These are phyloP conservation scores for Acidiella bohemica DNA, from an alignment of 495 filamentous ascomycete genomes.

Conservation along the genomic window DNA sequence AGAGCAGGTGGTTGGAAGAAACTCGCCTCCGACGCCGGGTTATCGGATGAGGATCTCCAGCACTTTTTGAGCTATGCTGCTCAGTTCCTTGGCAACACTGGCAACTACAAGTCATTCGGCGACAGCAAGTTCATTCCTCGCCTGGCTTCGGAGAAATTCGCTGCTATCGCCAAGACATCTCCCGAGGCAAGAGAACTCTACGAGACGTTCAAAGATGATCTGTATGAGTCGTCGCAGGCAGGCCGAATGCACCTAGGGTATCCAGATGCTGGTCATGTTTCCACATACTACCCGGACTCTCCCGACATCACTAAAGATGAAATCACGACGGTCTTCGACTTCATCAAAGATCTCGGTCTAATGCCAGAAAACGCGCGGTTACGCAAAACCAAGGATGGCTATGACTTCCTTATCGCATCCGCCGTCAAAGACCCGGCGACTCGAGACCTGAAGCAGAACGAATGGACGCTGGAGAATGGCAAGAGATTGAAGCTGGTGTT, in stretches of 20 bases:
- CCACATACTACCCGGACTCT: conserved; percentile 78
- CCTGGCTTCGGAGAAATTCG: conserved; percentile 49
- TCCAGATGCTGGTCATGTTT: conserved; percentile 67
- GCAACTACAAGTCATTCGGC: conserved; percentile 95
- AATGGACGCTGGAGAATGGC: conserved; percentile 55
- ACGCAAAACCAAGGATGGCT: conserved; percentile 60
- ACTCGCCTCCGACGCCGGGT: conserved; percentile 52
- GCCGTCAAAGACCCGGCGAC: conserved; percentile 43
- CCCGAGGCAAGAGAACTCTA: conserved; percentile 47
- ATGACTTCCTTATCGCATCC: conserved; percentile 75
- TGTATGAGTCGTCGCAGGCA: conserved; percentile 55
- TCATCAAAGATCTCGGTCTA: conserved; percentile 59
- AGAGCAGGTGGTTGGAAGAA: conserved; percentile 65
- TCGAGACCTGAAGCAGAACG: conserved; percentile 52
- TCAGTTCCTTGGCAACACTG: conserved; percentile 78
- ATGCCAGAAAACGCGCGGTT: conserved; percentile 81
- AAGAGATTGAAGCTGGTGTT: conserved; percentile 65
- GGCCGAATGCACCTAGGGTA: conserved; percentile 77
- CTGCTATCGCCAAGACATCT: conserved; percentile 53
- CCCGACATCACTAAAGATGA: conserved; percentile 74
- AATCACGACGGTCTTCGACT: conserved; percentile 55
- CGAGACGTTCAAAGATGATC: conserved; percentile 52
- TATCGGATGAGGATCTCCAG: conserved; percentile 54
- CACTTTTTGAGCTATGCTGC: conserved; percentile 77
- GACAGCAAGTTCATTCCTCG: conserved; percentile 90